Base-by-base conservation (phyloP, 768 basidiomycete species). In the Podaxis sp. region DNA sequence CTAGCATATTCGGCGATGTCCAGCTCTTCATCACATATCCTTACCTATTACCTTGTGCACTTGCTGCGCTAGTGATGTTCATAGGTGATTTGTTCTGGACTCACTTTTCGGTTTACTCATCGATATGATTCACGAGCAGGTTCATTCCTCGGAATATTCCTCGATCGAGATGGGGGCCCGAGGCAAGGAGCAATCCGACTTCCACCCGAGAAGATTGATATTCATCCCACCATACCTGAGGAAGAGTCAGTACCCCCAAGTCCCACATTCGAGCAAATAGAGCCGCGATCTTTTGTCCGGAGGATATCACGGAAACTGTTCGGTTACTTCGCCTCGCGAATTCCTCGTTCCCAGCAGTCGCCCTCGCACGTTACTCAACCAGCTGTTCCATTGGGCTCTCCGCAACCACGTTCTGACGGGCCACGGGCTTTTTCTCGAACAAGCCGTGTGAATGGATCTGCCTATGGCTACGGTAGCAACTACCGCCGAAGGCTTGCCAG, bases 101-200 rank as follows among this genome's bases (percentile, higher is more conserved):
- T 37, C 10, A 22, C 36, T 4, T 61, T 50, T 46, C 8, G 20
- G 2, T 41, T 44, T 33, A 28, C 61, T 56, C 37, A 49, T 38
- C 10, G 38, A 53, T 37, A 53, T 28, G 57, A 48, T 62, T 50
- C 63, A 28, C 57, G 37, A 64, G 4, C 63, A 92, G 96, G 96
- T n/a, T 89, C 93, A 3, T 66, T 97, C 57, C 80, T 99, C 36
- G 88, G 89, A 0, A 87, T 93, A 66, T 97, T 98, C 81, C 86
- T 99, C 48, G 91, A 87, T 17, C 88, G 82, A 62, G 95, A 99
- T 71, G 97, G 94, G 58, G 96, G 96, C 10, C 91, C 95, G 15
- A 84, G 92, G 58, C 85, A 91, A 67, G 91, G 93, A 3, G 86
- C 89, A 0, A 97, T 99, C 64, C 88, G 85, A 13, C 85, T 99